Evolutionary conservation across 2,329 filamentous ascomycete species (phyloP).

Genomic region (Fusarium torulosum): DNA sequence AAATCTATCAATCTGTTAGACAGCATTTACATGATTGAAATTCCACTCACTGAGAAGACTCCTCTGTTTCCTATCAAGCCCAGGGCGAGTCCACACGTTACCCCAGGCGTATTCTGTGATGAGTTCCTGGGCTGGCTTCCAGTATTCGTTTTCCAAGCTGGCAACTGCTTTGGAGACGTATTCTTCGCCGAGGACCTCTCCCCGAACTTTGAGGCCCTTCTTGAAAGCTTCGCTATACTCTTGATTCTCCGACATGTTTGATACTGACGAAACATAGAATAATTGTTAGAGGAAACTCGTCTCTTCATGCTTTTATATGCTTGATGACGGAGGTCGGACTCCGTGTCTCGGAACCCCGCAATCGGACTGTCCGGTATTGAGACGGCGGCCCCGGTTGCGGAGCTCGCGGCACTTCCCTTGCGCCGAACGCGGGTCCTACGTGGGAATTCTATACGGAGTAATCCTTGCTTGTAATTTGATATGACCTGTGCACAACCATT

Average conservation of each 20-base stretch:
- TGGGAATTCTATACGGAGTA: too few species aligned
- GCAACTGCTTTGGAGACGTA: conserved; percentile 37
- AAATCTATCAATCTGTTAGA: not conserved
- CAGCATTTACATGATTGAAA: not conserved
- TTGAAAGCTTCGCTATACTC: conserved; percentile 23
- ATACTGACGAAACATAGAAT: too few species aligned
- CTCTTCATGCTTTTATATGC: not conserved
- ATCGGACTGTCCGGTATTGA: conserved; percentile 2
- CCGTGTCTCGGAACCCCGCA: conserved; percentile 14
- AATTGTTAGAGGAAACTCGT: fast-evolving
- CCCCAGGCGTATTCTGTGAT: conserved; percentile 39
- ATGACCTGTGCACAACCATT: too few species aligned
- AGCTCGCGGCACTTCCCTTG: not conserved
- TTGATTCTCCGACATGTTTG: conserved; percentile 13
- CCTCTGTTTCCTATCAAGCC: conserved; percentile 37
- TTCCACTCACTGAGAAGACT: conserved; percentile 34
- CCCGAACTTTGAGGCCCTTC: conserved; percentile 19
- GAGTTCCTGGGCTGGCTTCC: conserved; percentile 35
- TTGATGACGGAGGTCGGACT: conserved; percentile 1
- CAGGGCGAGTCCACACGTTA: conserved; percentile 29
- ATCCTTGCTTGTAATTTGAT: not conserved
- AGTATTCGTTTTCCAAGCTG: conserved; percentile 34
- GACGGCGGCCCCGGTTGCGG: not conserved
- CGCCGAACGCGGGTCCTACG: not conserved
- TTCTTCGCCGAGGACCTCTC: conserved; percentile 36